Conservation (phyloP, 163 green algal species). For the Scenedesmus sp. region DNA sequence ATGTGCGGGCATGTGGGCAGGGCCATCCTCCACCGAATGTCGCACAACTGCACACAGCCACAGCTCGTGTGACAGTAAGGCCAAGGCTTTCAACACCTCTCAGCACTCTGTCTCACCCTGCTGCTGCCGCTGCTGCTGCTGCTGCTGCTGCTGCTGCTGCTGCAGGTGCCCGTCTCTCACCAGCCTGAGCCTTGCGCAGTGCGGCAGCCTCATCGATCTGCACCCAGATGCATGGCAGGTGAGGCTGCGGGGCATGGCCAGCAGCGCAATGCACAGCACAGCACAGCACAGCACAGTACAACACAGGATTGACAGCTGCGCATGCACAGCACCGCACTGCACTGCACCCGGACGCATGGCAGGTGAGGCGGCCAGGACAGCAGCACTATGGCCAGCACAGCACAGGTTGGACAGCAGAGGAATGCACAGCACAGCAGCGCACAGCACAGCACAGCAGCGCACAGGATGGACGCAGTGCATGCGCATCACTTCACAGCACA, state of each 20-base stretch:
- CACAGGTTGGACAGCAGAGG: too few species aligned
- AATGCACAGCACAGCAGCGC: too few species aligned
- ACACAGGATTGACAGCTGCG: background rate
- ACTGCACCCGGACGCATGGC: background rate
- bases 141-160: conserved; percentile 26
- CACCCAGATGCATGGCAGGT: conserved; percentile 41
- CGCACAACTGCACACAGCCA: too few species aligned
- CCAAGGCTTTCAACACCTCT: too few species aligned
- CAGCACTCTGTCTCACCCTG: background rate
- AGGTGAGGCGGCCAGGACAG: too few species aligned
- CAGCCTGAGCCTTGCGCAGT: conserved; percentile 42
- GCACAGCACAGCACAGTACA: background rate
- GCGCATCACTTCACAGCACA: too few species aligned
- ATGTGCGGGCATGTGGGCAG: background rate
- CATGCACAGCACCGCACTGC: background rate
- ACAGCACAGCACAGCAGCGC: too few species aligned
- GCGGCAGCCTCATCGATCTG: conserved; percentile 35
- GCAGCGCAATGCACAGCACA: background rate
- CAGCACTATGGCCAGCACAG: background rate
- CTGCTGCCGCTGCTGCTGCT: background rate
- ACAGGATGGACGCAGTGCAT: too few species aligned
- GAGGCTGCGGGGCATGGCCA: background rate
- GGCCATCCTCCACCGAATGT: too few species aligned
- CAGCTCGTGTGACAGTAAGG: too few species aligned
- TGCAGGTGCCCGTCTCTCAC: conserved; percentile 38